Percentiles rank a stretch among this genome's conserved stretches.
These are phyloP conservation scores for Artemisia argyi DNA, from an alignment of 129 eudicot genomes.

Conservation along the genomic window DNA sequence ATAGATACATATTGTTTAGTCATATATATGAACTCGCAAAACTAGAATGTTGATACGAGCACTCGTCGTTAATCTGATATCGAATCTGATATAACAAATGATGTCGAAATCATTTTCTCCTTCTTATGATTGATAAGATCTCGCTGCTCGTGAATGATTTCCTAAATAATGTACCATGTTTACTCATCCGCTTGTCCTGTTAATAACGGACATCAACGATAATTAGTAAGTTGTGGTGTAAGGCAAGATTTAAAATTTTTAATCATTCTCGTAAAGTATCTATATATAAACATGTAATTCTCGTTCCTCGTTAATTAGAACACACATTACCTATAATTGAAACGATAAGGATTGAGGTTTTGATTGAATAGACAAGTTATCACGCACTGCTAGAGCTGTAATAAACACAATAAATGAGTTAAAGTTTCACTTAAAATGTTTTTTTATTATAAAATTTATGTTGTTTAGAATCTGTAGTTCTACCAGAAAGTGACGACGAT, in stretches of 20 bases:
- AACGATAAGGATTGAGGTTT: conserved; percentile 35
- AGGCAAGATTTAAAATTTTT: too few relatives aligned
- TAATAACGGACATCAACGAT: background rate
- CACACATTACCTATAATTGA: conserved; percentile 52
- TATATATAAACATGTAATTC: background rate
- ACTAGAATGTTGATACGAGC: background rate
- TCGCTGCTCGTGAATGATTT: conserved; percentile 33
- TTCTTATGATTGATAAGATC: conserved; percentile 27
- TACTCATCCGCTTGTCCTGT: conserved; percentile 26
- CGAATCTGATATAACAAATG: background rate
- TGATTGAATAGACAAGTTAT: conserved; percentile 33
- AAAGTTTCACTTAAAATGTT: too few relatives aligned
- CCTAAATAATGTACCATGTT: conserved; percentile 20
- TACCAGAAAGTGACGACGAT: conserved; percentile 43
- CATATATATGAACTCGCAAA: too few relatives aligned
- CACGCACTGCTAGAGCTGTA: conserved; percentile 47
- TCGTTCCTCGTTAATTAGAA: background rate
- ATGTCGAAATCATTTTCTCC: conserved; percentile 14
- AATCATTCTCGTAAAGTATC: background rate
- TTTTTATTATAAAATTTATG: too few relatives aligned
- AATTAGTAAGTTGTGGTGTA: background rate
- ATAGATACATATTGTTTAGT: too few relatives aligned
- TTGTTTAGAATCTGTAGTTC: background rate
- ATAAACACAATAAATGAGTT: background rate
- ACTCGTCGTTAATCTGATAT: background rate